A percentile compares a stretch with the other conserved stretches of the same genome.
phyloP scores from a whole-genome alignment of 129 eudicot species.

The carrot (Daucus carota) region DNA sequence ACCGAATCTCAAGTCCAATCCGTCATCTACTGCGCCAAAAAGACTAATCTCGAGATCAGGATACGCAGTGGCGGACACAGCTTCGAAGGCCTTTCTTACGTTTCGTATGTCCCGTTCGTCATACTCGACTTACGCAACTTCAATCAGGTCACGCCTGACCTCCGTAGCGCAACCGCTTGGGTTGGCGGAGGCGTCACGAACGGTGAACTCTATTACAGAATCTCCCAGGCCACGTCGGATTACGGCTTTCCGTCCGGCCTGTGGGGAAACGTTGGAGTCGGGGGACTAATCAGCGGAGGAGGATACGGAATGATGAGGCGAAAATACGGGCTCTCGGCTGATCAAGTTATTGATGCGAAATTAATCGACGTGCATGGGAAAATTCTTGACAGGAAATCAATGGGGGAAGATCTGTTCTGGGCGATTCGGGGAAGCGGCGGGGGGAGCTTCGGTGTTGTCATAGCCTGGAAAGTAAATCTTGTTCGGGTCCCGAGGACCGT shows the following conservation, averaged over 20 bases:
- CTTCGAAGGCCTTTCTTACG: conserved; percentile 26
- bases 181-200: conserved; percentile 22
- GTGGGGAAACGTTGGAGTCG: conserved; percentile 21
- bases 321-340: conserved; percentile 23
- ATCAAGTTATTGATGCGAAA: conserved; percentile 19
- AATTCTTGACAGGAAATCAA: conserved; percentile 18
- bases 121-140: conserved; percentile 26
- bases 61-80: conserved; percentile 24
- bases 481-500: conserved; percentile 28
- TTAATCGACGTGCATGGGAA: conserved; percentile 24
- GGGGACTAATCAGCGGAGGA: conserved; percentile 20
- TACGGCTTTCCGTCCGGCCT: conserved; percentile 21
- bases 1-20: conserved; percentile 13
- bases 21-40: conserved; percentile 12
- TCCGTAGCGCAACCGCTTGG: conserved; percentile 27
- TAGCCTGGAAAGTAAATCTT: conserved; percentile 28
- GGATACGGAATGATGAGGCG: conserved; percentile 20
- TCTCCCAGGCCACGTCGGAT: neutral
- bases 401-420: conserved; percentile 31
- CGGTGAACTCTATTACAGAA: conserved; percentile 23
- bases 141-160: conserved; percentile 3
- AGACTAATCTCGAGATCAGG: conserved; percentile 14
- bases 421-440: conserved; percentile 41
- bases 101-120: conserved; percentile 17
- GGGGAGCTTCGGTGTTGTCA: conserved; percentile 32